Evolutionary conservation across 2,329 filamentous ascomycete species (phyloP).

Genomic region (Calonectria pteridis): DNA sequence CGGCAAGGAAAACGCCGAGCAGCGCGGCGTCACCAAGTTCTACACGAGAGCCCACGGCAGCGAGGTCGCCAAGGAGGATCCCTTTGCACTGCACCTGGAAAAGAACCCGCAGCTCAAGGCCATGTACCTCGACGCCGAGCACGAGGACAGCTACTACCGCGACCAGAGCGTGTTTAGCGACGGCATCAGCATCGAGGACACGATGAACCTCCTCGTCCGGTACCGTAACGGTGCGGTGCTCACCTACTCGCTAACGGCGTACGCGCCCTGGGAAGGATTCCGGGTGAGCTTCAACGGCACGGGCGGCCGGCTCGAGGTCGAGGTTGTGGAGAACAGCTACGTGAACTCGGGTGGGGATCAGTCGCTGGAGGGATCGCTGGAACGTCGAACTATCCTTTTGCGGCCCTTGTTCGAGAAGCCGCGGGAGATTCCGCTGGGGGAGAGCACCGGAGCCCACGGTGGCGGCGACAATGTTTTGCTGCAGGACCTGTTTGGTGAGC

Average conservation of each 20-base stretch:
- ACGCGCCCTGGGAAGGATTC: conserved; percentile 73
- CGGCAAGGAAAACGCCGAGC: conserved; percentile 71
- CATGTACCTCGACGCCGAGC: conserved; percentile 72
- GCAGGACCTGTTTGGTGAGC: conserved; percentile 68
- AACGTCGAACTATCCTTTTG: conserved; percentile 59
- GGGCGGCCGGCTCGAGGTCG: conserved; percentile 69
- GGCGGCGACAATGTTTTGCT: conserved; percentile 70
- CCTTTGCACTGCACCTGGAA: conserved; percentile 70
- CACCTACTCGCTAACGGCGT: conserved; percentile 71
- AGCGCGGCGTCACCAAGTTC: conserved; percentile 63
- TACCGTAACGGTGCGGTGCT: conserved; percentile 69
- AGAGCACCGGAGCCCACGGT: conserved; percentile 68
- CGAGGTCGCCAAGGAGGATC: conserved; percentile 63
- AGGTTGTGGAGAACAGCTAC: conserved; percentile 73
- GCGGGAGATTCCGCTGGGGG: conserved; percentile 64
- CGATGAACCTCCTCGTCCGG: conserved; percentile 70
- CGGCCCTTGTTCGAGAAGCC: conserved; percentile 69
- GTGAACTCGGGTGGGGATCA: conserved; percentile 72
- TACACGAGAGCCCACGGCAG: conserved; percentile 65
- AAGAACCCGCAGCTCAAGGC: conserved; percentile 62
- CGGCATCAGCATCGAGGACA: conserved; percentile 74
- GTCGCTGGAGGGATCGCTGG: conserved; percentile 64
- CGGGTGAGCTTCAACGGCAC: conserved; percentile 70
- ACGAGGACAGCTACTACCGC: conserved; percentile 72
- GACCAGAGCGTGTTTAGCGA: conserved; percentile 74